Base-by-base conservation (phyloP, 1,284 basidiomycete genomes). In the Rhodotorula sp. region DNA sequence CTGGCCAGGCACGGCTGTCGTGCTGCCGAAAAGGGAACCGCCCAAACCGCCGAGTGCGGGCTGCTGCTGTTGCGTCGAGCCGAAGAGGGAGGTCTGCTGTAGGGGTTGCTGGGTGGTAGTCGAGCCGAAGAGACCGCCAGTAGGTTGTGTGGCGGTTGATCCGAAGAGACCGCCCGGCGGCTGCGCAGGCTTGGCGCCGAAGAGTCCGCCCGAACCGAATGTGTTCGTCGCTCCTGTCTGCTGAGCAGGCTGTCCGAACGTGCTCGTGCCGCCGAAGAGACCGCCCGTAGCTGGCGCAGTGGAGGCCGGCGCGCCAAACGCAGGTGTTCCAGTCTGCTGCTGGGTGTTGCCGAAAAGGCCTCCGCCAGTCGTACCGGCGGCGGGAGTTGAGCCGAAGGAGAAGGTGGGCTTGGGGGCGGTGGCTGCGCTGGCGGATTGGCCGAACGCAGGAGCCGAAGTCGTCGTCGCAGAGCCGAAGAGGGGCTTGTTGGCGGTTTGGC, bases 161-260 rank as follows among this genome's bases (percentile, higher is more conserved):
- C 74, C 66, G 53, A 72, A 63, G 58, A 67, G 47, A 78, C 81
- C 79, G 64, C 83, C 83, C 77, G 63, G 64, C 73, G 64, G 61
- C 75, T 77, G 72, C 68, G 76, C 61, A 11, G 67, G 62, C 53
- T 64, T 64, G 16, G 56, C 57, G 30, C 62, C 62, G n/a, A 68
- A 64, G 18, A 64, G 61, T 0, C 69, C 69, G 16, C 77, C 76
- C 52, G 81, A 79, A 5, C 82, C 83, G 71, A 87, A 87, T 60
- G 80, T 75, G 64, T 78, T 83, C 30, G 81, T 71, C 18, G 46
- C 53, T 9, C 82, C 72, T 61, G 81, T 72, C 53, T 76, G 80
- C 76, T 79, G 83, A 71, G 68, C 71, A 8, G 73, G 76, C 65
- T 77, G 76, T 1, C 86, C 86, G 69, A 87, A 85, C 68, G 68